These are phyloP conservation scores for Lophiostoma macrostomum DNA, from an alignment of 495 filamentous ascomycete genomes.

Conservation along the genomic window DNA sequence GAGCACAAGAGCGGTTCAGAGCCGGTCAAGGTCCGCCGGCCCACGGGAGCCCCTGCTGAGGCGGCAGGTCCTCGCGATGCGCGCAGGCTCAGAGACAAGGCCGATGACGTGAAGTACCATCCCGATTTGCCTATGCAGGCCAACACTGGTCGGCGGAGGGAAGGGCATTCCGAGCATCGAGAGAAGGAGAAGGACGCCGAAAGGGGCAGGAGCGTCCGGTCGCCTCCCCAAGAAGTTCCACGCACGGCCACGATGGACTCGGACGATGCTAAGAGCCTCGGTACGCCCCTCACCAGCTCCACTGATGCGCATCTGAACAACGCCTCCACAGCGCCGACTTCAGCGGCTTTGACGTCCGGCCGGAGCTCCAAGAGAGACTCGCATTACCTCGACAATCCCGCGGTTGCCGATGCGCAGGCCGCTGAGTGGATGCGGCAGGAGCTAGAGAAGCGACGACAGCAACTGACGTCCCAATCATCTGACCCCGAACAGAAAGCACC, in stretches of 20 bases:
- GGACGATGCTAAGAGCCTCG: slow-evolving; percentile 20
- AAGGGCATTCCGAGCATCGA: background rate
- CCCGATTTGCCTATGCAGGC: slow-evolving; percentile 18
- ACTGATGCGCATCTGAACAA: slow-evolving; percentile 33
- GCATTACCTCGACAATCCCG: slow-evolving; percentile 21
- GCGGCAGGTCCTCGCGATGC: slow-evolving; percentile 5
- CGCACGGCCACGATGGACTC: slow-evolving; percentile 28
- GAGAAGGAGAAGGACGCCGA: slow-evolving; percentile 1
- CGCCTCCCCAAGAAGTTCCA: slow-evolving; percentile 24
- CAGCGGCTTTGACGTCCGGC: slow-evolving; percentile 37
- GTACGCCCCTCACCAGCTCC: slow-evolving; percentile 36
- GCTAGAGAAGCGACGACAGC: slow-evolving; percentile 35
- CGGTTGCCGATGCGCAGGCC: slow-evolving; percentile 31
- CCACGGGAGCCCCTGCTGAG: slow-evolving; percentile 7
- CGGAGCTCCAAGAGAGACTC: slow-evolving; percentile 40
- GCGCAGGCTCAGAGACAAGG: slow-evolving; percentile 12
- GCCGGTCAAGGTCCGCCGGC: slow-evolving; percentile 5
- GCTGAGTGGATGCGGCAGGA: slow-evolving; percentile 40
- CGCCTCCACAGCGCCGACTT: slow-evolving; percentile 41
- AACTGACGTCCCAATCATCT: slow-evolving; percentile 14
- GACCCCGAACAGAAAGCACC: slow-evolving; percentile 7
- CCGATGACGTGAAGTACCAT: slow-evolving; percentile 13
- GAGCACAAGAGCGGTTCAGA: background rate
- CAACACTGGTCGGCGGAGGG: slow-evolving; percentile 29
- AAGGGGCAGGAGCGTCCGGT: slow-evolving; percentile 3